Percentiles rank a stretch among this genome's conserved stretches.
Conservation (phyloP, 2,329 filamentous ascomycete species). For the Penicillium sp. region DNA sequence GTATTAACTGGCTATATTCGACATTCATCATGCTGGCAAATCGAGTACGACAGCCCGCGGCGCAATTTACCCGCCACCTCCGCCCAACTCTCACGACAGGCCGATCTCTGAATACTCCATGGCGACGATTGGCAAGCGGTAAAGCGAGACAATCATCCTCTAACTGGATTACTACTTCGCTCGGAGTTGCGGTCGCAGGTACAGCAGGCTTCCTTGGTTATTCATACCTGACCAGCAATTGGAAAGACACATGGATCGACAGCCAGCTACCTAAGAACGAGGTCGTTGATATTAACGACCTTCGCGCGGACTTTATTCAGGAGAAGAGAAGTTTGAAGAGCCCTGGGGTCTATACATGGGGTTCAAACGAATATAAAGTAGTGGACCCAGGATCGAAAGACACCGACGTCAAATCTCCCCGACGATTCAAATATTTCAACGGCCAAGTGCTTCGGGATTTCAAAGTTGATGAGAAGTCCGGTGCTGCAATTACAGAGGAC, state of each 20-base stretch:
- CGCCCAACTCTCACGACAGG: conserved; percentile 18
- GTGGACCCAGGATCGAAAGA: conserved; percentile 82
- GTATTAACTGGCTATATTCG: not conserved
- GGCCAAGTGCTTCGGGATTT: conserved; percentile 81
- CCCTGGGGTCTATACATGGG: conserved; percentile 92
- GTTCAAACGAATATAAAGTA: conserved; percentile 81
- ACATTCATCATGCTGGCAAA: conserved; percentile 18
- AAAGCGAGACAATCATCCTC: conserved; percentile 20
- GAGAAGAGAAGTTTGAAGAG: conserved; percentile 78
- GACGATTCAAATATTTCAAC: conserved; percentile 79
- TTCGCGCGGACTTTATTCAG: conserved; percentile 85
- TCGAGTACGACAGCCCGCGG: conserved; percentile 26
- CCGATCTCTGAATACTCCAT: conserved; percentile 22
- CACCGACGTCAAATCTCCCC: conserved; percentile 73
- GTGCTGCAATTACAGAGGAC: conserved; percentile 81
- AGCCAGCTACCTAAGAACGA: conserved; percentile 19
- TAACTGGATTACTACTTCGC: conserved; percentile 32
- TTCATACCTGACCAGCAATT: conserved; percentile 27
- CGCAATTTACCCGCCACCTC: conserved; percentile 22
- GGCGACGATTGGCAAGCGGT: conserved; percentile 33
- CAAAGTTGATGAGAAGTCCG: conserved; percentile 79
- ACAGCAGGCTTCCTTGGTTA: conserved; percentile 34
- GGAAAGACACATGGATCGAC: conserved; percentile 18
- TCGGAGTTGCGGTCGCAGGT: conserved; percentile 33
- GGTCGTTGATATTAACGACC: conserved; percentile 53